Base-by-base conservation (phyloP, 2,329 filamentous ascomycete species). In the Lomentospora prolificans region DNA sequence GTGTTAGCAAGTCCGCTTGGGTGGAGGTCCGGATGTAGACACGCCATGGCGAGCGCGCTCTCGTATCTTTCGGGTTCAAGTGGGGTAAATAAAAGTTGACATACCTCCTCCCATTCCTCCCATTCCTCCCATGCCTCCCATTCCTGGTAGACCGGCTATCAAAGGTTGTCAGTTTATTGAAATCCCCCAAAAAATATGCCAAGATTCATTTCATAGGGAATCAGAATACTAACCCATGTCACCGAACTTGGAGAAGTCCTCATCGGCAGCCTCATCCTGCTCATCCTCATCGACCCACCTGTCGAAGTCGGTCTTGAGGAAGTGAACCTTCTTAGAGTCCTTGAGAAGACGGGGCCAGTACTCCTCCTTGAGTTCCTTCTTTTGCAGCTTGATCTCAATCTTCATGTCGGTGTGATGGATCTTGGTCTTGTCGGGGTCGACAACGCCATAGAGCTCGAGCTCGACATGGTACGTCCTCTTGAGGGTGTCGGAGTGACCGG, bases 241-340 rank as follows among this genome's bases (percentile, higher is more conserved):
- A 57, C 79, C 82, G 63, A 82, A 84, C 69, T 84, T 78, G 61
- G 80, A 81, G 64, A 85, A 74, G 71, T 96, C 91, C 57, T 95
- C 90, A 61, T 95, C 90, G 51, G 82, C 77, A 58, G 82, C 86
- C 73, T 90, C 90, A 68, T 97, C 87, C 78, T 99, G 94, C 82
- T 99, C 94, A 69, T 99, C 91, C 82, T 96, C 90, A 64, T 96
- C 91, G 66, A 96, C 89, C 91, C 91, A 96, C 87, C 96, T 96
- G 78, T 96, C 91, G 66, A 99, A 99, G 76, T 99, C 87, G 61
- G 94, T 97, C 86, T 96, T 96, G 67, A 99, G 75, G 82, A 90
- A 99, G 76, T 97, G 94, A 56, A 89, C 76, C 79, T 90, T 96
- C 80, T 89, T 86, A 63, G 77, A 72, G 59, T 92, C 89, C 85